Evolutionary conservation across 2,329 filamentous ascomycete genomes (phyloP).

Genomic region (Phyllosticta paracitricarpa): DNA sequence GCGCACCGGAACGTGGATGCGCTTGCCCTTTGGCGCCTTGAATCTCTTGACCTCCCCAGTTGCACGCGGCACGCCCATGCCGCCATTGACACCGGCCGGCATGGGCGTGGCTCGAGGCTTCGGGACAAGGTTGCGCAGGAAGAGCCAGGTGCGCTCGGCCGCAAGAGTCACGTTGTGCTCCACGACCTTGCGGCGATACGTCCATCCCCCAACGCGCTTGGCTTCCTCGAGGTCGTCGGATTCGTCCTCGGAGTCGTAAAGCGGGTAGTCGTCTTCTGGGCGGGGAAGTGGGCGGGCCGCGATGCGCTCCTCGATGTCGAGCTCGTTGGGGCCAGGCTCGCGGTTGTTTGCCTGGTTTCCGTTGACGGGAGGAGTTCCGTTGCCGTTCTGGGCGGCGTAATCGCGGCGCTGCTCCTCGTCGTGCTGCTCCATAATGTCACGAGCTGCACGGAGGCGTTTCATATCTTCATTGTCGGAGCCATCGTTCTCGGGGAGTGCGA

Average conservation of each 20-base stretch:
- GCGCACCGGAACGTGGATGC: slow-evolving; percentile 86
- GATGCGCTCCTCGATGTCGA: slow-evolving; percentile 80
- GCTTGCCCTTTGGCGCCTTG: slow-evolving; percentile 68
- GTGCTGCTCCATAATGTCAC: slow-evolving; percentile 42
- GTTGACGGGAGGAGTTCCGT: slow-evolving; percentile 13
- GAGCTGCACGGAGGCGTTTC: slow-evolving; percentile 39
- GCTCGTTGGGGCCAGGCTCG: slow-evolving; percentile 26
- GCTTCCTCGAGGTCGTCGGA: slow-evolving; percentile 68
- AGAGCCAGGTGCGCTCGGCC: slow-evolving; percentile 23
- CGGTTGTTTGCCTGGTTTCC: slow-evolving; percentile 13
- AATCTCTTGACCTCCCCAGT: slow-evolving; percentile 39
- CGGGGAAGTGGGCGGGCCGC: slow-evolving; percentile 48
- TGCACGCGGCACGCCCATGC: slow-evolving; percentile 35
- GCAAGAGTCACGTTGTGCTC: slow-evolving; percentile 40
- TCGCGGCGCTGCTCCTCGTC: slow-evolving; percentile 40
- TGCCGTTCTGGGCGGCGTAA: slow-evolving; percentile 29
- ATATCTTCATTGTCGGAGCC: slow-evolving; percentile 35
- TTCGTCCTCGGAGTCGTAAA: slow-evolving; percentile 87
- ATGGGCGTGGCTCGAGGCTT: neutral
- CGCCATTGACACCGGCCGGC: neutral
- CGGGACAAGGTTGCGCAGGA: slow-evolving; percentile 22
- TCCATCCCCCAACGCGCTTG: slow-evolving; percentile 62
- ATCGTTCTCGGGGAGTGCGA: slow-evolving; percentile 19
- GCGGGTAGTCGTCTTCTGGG: slow-evolving; percentile 61
- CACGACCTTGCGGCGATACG: slow-evolving; percentile 53